These are phyloP conservation scores for Magnusiomyces fungicola DNA, from an alignment of 1,139 yeast genomes.

Conservation along the genomic window DNA sequence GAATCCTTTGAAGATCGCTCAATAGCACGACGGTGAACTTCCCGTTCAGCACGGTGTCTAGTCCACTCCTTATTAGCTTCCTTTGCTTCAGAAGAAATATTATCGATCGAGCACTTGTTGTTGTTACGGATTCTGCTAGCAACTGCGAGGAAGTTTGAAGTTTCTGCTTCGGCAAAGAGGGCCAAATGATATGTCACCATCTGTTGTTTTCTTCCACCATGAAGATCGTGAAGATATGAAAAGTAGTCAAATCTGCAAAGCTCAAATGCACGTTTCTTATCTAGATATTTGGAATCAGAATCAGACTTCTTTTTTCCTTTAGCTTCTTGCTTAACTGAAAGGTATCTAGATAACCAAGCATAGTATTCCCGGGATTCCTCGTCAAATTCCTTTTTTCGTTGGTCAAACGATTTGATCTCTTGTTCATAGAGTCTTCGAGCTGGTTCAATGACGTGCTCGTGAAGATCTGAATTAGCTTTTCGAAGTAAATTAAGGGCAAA, in stretches of 20 bases:
- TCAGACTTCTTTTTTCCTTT: slow-evolving; percentile 34
- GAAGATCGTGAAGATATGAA: slow-evolving; percentile 51
- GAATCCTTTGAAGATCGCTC: slow-evolving; percentile 23
- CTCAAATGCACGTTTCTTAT: slow-evolving; percentile 57
- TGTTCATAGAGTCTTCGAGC: slow-evolving; percentile 36
- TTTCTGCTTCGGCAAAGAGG: slow-evolving; percentile 32
- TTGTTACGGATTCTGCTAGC: slow-evolving; percentile 22
- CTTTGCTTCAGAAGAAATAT: slow-evolving; percentile 29
- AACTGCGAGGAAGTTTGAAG: slow-evolving; percentile 23
- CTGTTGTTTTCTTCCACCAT: slow-evolving; percentile 44
- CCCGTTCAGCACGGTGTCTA: slow-evolving; percentile 36
- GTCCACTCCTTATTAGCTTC: slow-evolving; percentile 36
- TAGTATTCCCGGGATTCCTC: slow-evolving; percentile 68
- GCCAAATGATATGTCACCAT: slow-evolving; percentile 35
- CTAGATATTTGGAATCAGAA: slow-evolving; percentile 54
- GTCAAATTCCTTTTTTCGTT: slow-evolving; percentile 52
- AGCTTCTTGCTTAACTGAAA: slow-evolving; percentile 52
- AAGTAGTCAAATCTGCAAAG: slow-evolving; percentile 65
- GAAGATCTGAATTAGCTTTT: slow-evolving; percentile 24
- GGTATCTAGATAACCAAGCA: slow-evolving; percentile 62
- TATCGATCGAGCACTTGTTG: slow-evolving; percentile 30
- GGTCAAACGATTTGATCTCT: slow-evolving; percentile 36
- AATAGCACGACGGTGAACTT: slow-evolving; percentile 33
- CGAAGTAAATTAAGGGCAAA: slow-evolving; percentile 20
- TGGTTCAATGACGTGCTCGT: slow-evolving; percentile 35